phyloP scores from a whole-genome alignment of 2,329 filamentous ascomycete genomes.

The Sordariomycetes sp. region DNA sequence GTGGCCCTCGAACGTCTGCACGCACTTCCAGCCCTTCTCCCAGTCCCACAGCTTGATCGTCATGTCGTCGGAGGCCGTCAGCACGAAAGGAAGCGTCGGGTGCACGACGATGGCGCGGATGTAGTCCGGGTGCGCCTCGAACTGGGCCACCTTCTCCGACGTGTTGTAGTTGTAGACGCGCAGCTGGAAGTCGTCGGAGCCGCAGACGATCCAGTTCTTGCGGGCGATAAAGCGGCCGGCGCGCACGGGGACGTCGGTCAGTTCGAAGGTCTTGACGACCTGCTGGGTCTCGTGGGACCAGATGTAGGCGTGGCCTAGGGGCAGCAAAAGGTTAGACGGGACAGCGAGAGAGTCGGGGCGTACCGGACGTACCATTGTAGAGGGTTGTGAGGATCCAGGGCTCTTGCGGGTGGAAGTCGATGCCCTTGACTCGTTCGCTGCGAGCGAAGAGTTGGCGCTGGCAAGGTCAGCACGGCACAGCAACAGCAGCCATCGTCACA shows the following conservation, averaged over 20 bases:
- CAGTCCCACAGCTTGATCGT: slow-evolving; percentile 98
- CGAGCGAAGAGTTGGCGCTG: slow-evolving; percentile 48
- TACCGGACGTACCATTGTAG: slow-evolving; percentile 61
- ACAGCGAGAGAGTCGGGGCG: neutral
- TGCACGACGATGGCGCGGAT: slow-evolving; percentile 95
- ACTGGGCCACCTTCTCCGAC: slow-evolving; percentile 93
- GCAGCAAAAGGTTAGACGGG: neutral
- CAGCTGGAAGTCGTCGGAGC: slow-evolving; percentile 79
- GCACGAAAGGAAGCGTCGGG: slow-evolving; percentile 85
- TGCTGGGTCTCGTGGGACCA: slow-evolving; percentile 97
- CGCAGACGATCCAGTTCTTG: slow-evolving; percentile 98
- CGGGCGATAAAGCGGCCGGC: slow-evolving; percentile 91
- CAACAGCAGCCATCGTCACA: neutral
- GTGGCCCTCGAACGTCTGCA: slow-evolving; percentile 93
- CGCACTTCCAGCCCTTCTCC: slow-evolving; percentile 97
- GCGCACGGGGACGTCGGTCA: slow-evolving; percentile 94
- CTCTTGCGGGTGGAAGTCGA: slow-evolving; percentile 94
- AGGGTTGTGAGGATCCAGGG: slow-evolving; percentile 94
- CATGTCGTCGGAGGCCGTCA: slow-evolving; percentile 97
- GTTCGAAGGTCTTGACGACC: slow-evolving; percentile 97
- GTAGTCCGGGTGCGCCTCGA: slow-evolving; percentile 96
- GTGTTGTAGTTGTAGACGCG: slow-evolving; percentile 99
- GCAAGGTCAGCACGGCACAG: neutral
- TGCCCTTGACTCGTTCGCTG: slow-evolving; percentile 91
- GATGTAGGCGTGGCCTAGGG: slow-evolving; percentile 85